Evolutionary conservation across 768 basidiomycete species (phyloP).

Genomic region (Suillus ampliporus): DNA sequence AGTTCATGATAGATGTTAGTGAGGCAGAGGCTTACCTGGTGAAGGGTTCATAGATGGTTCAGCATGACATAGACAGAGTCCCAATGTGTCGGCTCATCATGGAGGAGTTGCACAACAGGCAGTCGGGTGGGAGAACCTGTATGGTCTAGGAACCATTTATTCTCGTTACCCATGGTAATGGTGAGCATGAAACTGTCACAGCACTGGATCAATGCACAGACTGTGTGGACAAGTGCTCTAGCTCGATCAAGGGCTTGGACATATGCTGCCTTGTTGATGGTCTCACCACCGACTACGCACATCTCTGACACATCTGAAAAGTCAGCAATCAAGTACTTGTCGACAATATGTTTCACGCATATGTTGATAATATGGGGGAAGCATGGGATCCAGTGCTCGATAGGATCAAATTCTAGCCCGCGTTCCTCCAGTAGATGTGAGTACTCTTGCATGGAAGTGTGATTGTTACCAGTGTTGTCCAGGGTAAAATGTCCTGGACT

Average conservation of each 20-base stretch:
- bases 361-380: conserved; percentile 29
- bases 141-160: not conserved
- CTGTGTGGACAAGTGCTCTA: not conserved
- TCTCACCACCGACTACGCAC: conserved; percentile 9
- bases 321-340: conserved; percentile 5
- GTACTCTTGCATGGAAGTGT: conserved; percentile 15
- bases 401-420: conserved; percentile 16
- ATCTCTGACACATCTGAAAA: not conserved
- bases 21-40: not conserved
- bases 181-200: not conserved
- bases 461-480: conserved; percentile 25
- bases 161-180: not conserved
- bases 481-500: conserved; percentile 8
- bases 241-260: conserved; percentile 2
- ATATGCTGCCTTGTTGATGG: conserved; percentile 9
- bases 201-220: not conserved
- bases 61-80: not conserved
- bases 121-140: not conserved
- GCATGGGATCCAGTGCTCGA: conserved; percentile 18
- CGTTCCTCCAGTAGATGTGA: not conserved
- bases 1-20: not conserved
- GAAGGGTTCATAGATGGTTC: not conserved
- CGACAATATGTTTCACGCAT: conserved; percentile 8
- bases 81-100: not conserved
- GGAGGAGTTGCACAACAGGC: not conserved